A percentile compares a stretch with the other conserved stretches of the same genome.
Conservation (phyloP, 2,329 filamentous ascomycete genomes). For the Fusarium tuaranense region DNA sequence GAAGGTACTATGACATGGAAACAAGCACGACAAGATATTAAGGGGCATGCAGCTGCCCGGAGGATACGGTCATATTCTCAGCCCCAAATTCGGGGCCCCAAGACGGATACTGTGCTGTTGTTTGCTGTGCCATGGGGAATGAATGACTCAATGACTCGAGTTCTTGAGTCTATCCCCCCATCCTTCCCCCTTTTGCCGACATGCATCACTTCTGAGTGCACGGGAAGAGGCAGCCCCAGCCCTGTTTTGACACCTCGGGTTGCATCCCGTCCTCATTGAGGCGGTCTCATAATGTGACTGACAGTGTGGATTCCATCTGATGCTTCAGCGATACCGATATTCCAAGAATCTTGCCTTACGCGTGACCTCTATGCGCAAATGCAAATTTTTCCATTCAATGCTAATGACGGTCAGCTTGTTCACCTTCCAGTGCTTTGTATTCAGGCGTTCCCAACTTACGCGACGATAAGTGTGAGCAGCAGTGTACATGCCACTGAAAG, state of each 20-base stretch:
- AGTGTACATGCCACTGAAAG: not conserved
- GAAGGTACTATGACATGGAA: not conserved
- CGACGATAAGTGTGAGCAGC: not conserved
- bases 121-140: not conserved
- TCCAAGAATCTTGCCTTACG: not conserved
- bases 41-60: not conserved
- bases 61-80: not conserved
- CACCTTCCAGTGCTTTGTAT: too few relatives aligned
- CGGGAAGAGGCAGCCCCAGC: not conserved
- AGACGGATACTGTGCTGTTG: not conserved
- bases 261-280: not conserved
- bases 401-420: not conserved
- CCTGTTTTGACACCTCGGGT: not conserved
- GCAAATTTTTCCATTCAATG: not conserved
- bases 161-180: not conserved
- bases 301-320: not conserved
- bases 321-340: not conserved
- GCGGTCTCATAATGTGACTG: not conserved
- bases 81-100: not conserved
- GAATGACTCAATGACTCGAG: not conserved
- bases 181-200: not conserved
- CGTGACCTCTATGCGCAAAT: not conserved
- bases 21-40: not conserved
- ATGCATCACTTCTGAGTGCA: not conserved
- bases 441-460: not conserved